These are phyloP conservation scores for Lactarius sanguifluus DNA, from an alignment of 768 basidiomycete genomes.

Conservation along the genomic window DNA sequence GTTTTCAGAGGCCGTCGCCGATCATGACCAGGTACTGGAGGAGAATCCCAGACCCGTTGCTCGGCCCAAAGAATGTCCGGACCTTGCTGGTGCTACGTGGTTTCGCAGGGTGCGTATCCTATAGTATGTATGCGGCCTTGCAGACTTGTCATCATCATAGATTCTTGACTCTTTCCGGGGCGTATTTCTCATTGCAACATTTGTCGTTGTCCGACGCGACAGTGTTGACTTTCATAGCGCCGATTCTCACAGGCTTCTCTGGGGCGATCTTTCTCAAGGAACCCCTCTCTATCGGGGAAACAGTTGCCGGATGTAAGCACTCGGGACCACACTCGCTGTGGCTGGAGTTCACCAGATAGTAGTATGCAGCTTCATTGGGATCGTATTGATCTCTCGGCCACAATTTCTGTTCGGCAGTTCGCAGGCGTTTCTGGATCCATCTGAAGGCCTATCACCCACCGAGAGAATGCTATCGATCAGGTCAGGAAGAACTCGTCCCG, in stretches of 20 bases:
- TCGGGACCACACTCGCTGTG: background rate
- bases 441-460: constrained; percentile 22
- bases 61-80: constrained; percentile 72
- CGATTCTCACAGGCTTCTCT: constrained; percentile 60
- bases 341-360: background rate
- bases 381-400: constrained; percentile 80
- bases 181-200: constrained; percentile 70
- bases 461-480: constrained; percentile 60
- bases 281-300: constrained; percentile 52
- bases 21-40: constrained; percentile 36
- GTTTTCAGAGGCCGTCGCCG: background rate
- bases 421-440: background rate
- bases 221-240: constrained; percentile 72
- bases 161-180: constrained; percentile 68
- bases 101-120: constrained; percentile 46
- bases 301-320: constrained; percentile 50
- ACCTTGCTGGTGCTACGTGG: constrained; percentile 57
- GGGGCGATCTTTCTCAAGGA: constrained; percentile 67
- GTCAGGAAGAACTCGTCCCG: constrained; percentile 35
- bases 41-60: constrained; percentile 54
- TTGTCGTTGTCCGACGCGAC: constrained; percentile 78
- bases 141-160: constrained; percentile 35
- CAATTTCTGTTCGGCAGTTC: constrained; percentile 61
- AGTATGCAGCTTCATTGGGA: constrained; percentile 71
- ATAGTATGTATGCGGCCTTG: background rate